A percentile compares a stretch with the other conserved stretches of the same genome.
phyloP scores from a whole-genome alignment of 179 eudicot species.

The Silene noctiflora region DNA sequence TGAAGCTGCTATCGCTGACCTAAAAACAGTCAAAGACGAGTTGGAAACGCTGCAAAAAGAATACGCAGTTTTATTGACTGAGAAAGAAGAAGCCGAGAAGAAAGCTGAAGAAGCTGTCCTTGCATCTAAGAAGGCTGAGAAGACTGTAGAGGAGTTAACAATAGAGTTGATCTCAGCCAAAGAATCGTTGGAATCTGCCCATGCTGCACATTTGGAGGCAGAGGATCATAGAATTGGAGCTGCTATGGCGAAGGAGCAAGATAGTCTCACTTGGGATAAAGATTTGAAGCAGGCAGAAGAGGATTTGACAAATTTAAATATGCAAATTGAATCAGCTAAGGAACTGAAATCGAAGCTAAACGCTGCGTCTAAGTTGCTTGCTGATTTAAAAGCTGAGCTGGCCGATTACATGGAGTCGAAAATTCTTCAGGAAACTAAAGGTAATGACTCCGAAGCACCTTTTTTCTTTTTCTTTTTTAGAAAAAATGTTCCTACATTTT shows the following conservation, averaged over 20 bases:
- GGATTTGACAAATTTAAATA: conserved; percentile 55
- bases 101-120: conserved; percentile 65
- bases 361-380: conserved; percentile 49
- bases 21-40: conserved; percentile 59
- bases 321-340: conserved; percentile 51
- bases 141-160: conserved; percentile 70
- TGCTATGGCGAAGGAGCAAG: conserved; percentile 67
- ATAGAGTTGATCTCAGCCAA: conserved; percentile 71
- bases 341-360: conserved; percentile 64
- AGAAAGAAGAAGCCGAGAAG: conserved; percentile 60
- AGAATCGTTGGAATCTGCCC: conserved; percentile 71
- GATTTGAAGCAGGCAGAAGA: conserved; percentile 82
- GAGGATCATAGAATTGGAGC: conserved; percentile 77
- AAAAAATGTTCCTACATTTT: no score
- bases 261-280: conserved; percentile 55
- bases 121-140: conserved; percentile 70
- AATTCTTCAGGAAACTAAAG: conserved; percentile 36
- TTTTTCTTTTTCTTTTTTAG: neutral
- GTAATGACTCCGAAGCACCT: neutral
- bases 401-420: conserved; percentile 75
- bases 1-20: conserved; percentile 60
- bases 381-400: conserved; percentile 62
- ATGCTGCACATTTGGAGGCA: conserved; percentile 73
- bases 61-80: conserved; percentile 45
- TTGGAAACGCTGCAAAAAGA: conserved; percentile 53